Percentiles rank a stretch among this genome's conserved stretches.
These are phyloP conservation scores for Mycosphaerella arachidis DNA, from an alignment of 2,329 filamentous ascomycete genomes.

Conservation along the genomic window DNA sequence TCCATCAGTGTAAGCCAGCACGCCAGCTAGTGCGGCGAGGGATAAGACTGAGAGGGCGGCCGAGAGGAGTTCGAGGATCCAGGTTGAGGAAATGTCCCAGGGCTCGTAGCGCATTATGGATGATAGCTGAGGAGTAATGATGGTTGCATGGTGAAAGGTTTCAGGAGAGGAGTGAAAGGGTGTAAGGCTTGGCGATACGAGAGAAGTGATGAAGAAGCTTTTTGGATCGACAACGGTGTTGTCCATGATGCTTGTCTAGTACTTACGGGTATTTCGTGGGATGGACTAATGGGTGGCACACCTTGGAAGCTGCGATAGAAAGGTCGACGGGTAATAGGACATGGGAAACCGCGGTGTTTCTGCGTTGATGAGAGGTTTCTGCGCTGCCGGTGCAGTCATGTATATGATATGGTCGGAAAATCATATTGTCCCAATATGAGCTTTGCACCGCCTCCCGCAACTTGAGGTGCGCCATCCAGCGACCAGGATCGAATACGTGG, in stretches of 20 bases:
- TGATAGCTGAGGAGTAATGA: not conserved
- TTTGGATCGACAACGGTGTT: not conserved
- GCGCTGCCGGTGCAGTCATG: no score
- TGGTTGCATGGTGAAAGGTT: not conserved
- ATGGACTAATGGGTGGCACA: no score
- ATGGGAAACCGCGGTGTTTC: no score
- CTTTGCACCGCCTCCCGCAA: slow-evolving; percentile 40
- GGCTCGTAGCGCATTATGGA: not conserved
- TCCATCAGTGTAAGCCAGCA: not conserved
- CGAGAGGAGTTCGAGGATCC: slow-evolving; percentile 1
- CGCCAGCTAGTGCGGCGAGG: not conserved
- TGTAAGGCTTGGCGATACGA: not conserved
- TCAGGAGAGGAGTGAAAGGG: not conserved
- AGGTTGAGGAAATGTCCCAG: not conserved
- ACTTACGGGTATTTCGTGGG: not conserved
- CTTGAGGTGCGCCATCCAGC: slow-evolving; percentile 37
- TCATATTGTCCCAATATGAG: slow-evolving; percentile 44
- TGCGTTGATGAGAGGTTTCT: no score
- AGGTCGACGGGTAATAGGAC: no score
- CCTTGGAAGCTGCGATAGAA: no score
- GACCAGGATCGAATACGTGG: slow-evolving; percentile 42
- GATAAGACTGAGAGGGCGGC: not conserved
- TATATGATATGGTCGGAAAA: slow-evolving; percentile 26
- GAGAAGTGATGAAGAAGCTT: not conserved
- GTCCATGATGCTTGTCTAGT: not conserved